Base-by-base conservation (phyloP, 148 eudicot genomes). In the Simmondsia chinensis region DNA sequence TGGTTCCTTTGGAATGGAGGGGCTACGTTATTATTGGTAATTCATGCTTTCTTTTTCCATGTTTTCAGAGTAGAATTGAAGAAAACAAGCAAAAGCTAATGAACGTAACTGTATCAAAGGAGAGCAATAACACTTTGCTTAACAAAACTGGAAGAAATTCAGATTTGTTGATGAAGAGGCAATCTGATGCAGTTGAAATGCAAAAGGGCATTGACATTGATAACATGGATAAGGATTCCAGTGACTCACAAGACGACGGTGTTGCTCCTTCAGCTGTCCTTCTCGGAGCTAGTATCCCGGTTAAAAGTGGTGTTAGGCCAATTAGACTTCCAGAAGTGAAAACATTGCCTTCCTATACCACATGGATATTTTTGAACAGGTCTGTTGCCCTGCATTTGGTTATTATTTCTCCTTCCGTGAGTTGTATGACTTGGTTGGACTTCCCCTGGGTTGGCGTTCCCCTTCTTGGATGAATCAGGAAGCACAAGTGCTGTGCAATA, bases 301-400 rank as follows among this genome's bases (percentile, higher is more conserved):
- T 73, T 14, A 91, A 82, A 70, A 79, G 71, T 66, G 75, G 82
- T 43, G 83, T 91, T 56, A 68, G 79, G n/a, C 94, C 95, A 17
- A 77, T 74, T 43, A 86, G 56, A 64, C 86, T 91, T 59, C 66
- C 80, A 4, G 94, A 77, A 70, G 83, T 74, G 49, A 72, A 79
- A 62, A 72, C 53, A 62, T 45, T 91, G 13, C 94, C 99, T 7
- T 83, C 95, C 35, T 91, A 91, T 64, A 91, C 99, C 15, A 76
- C 96, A 20, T 91, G 99, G 99, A 69, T 79, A 25, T 91, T 91
- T 52, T 63, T 91, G 64, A 94, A 91, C 51, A 74, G 96, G 99
- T 91, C 25, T 45, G 71, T 52, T 46, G n/a, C n/a, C n/a, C n/a
- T n/a, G n/a, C n/a, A n/a, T n/a, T n/a, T n/a, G n/a, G n/a, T n/a